Evolutionary conservation across 176 grass and related monocot species (phyloP).

Genomic region (Guadua angustifolia): DNA sequence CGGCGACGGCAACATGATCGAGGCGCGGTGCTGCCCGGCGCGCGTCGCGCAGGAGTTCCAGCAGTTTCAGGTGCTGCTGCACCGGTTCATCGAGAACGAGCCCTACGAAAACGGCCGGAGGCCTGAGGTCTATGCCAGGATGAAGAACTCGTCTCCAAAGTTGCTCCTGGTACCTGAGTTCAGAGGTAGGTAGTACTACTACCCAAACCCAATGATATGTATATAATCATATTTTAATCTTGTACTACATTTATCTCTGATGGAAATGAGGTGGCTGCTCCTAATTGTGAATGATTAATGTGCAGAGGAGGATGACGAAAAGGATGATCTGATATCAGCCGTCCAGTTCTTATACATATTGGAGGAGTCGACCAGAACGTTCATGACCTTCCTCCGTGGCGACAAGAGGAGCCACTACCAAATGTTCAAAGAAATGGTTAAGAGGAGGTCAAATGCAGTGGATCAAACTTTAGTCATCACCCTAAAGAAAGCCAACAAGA

Average conservation of each 20-base stretch:
- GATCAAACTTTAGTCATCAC: conserved; percentile 46
- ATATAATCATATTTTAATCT: neutral
- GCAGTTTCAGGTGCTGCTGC: conserved; percentile 86
- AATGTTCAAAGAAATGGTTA: conserved; percentile 64
- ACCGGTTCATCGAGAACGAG: conserved; percentile 95
- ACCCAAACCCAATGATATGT: neutral
- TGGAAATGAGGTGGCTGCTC: neutral
- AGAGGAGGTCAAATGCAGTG: conserved; percentile 44
- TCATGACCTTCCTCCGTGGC: conserved; percentile 75
- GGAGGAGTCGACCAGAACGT: conserved; percentile 74
- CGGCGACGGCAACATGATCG: conserved; percentile 38
- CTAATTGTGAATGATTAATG: neutral
- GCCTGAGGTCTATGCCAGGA: conserved; percentile 72
- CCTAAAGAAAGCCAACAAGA: conserved; percentile 65
- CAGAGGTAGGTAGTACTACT: conserved; percentile 46
- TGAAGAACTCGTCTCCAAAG: conserved; percentile 79
- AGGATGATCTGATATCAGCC: conserved; percentile 79
- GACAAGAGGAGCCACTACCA: conserved; percentile 78
- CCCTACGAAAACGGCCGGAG: conserved; percentile 71
- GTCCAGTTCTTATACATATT: conserved; percentile 77
- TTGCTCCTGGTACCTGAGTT: conserved; percentile 87
- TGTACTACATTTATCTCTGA: neutral
- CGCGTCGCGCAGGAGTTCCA: conserved; percentile 89
- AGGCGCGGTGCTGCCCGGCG: conserved; percentile 62
- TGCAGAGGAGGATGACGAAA: conserved; percentile 64